phyloP scores from a whole-genome alignment of 306 rosid species.

The Corylus avellana region DNA sequence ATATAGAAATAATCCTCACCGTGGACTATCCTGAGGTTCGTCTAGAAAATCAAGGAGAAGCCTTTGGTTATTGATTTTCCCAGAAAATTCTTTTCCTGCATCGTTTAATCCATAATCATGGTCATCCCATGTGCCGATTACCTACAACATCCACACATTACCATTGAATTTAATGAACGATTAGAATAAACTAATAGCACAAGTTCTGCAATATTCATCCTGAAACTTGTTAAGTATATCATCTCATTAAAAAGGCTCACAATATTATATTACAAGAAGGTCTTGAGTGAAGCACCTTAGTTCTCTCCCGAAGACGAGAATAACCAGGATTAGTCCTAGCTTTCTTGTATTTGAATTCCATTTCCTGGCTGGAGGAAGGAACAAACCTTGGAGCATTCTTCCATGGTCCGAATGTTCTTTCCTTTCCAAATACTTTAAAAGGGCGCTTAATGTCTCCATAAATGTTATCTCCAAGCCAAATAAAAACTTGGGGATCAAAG shows the following conservation, averaged over 20 bases:
- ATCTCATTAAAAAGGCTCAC: constrained; percentile 12
- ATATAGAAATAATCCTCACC: constrained; percentile 39
- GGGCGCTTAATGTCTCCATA: constrained; percentile 80
- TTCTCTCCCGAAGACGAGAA: constrained; percentile 47
- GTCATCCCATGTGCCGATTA: constrained; percentile 90
- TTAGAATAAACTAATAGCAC: constrained; percentile 13
- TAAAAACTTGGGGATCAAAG: constrained; percentile 69
- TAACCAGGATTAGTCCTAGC: constrained; percentile 67
- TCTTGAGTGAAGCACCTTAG: constrained; percentile 47
- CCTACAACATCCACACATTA: constrained; percentile 45
- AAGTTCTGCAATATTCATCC: constrained; percentile 10
- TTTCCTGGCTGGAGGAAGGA: constrained; percentile 62
- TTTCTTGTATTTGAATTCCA: constrained; percentile 54
- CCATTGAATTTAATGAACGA: not conserved
- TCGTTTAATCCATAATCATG: constrained; percentile 86
- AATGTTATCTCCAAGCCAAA: constrained; percentile 86
- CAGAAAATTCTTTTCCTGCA: constrained; percentile 72
- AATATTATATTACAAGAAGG: constrained; percentile 19
- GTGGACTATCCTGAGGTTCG: constrained; percentile 72
- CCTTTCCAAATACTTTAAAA: constrained; percentile 60
- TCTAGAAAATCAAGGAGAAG: constrained; percentile 85
- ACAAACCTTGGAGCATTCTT: constrained; percentile 70
- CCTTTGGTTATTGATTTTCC: constrained; percentile 61
- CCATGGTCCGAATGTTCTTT: constrained; percentile 85
- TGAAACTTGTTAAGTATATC: constrained; percentile 9